A percentile compares a stretch with the other conserved stretches of the same genome.
phyloP scores from a whole-genome alignment of 139 green algal species.

The Nannochloris sp. region DNA sequence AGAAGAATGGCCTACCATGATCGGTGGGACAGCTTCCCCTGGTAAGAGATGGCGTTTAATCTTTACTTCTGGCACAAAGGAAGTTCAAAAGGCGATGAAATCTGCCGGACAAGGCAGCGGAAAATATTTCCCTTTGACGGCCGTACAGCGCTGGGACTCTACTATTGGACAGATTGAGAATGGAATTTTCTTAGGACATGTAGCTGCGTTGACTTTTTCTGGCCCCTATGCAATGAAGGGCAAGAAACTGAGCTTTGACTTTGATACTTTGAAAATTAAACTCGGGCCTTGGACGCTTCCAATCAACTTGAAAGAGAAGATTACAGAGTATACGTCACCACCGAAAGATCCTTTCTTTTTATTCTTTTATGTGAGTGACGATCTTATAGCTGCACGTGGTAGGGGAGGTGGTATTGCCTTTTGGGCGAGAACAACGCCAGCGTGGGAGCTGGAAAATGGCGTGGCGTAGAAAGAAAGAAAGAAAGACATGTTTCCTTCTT shows the following conservation, averaged over 20 bases:
- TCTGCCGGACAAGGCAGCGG: conserved; percentile 17
- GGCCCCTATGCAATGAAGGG: conserved; percentile 26
- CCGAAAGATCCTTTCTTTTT: conserved; percentile 34
- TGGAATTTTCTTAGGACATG: conserved; percentile 37
- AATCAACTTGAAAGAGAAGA: conserved; percentile 14
- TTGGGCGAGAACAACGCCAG: conserved; percentile 25
- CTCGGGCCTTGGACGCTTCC: conserved; percentile 2
- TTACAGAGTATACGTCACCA: conserved; percentile 1
- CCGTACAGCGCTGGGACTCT: conserved; percentile 38
- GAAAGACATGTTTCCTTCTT: not conserved
- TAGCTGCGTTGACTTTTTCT: conserved; percentile 32
- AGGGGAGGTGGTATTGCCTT: conserved; percentile 42
- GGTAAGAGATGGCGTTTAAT: conserved; percentile 37
- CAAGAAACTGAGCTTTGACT: conserved; percentile 35
- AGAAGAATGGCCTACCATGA: conserved; percentile 15
- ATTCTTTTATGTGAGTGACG: conserved; percentile 37
- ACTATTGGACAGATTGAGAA: conserved; percentile 30
- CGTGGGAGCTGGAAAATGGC: conserved; percentile 21
- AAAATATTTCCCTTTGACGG: conserved; percentile 36
- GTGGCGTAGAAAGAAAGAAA: conserved; percentile 9
- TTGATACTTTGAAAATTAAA: conserved; percentile 34
- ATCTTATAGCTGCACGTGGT: conserved; percentile 31
- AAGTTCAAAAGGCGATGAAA: conserved; percentile 18
- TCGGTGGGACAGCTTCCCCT: conserved; percentile 17
- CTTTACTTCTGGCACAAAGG: conserved; percentile 30